Base-by-base conservation (phyloP, 148 eudicot species). In the Heliosperma pusillum region DNA sequence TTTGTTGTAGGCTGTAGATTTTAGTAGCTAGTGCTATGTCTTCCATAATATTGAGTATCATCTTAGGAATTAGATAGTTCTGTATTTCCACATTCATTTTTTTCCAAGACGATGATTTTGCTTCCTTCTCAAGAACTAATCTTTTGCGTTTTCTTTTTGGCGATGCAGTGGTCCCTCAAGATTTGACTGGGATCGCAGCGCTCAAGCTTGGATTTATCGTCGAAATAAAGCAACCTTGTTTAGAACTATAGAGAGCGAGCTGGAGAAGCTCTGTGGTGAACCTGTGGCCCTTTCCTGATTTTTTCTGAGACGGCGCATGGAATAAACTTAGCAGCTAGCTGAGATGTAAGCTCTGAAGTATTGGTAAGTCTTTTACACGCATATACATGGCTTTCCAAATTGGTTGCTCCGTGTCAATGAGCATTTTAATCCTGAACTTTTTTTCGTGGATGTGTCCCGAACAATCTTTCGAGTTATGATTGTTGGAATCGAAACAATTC, bases 91-190 rank as follows among this genome's bases (percentile, higher is more conserved):
- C n/a, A n/a, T n/a, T n/a, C n/a, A n/a, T n/a, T n/a, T n/a, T n/a
- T n/a, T n/a, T n/a, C n/a, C n/a, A n/a, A n/a, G n/a, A n/a, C n/a
- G n/a, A n/a, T n/a, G n/a, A n/a, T n/a, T n/a, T n/a, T 74, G 8
- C 24, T 70, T 27, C 62, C 71, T 5, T 55, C 33, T 5, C 10
- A 26, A 20, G 52, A 1, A n/a, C 12, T 15, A 65, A 65, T n/a
- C 57, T 42, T 56, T 68, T 11, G 30, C 25, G 0, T 33, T 33
- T 33, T 5, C n/a, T 70, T 66, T 60, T 60, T 19, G 47, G 78
- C 22, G 56, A 74, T 89, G 87, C 80, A 89, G 97, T 80, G 93
- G 97, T 26, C 97, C 97, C 0, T 74, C 93, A 53, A 84, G 97
- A 76, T 91, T 82, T 71, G 97, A 91, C 56, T 91, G 97, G 93